phyloP scores from a whole-genome alignment of 2,329 filamentous ascomycete species.

The Fusarium kyushuense region DNA sequence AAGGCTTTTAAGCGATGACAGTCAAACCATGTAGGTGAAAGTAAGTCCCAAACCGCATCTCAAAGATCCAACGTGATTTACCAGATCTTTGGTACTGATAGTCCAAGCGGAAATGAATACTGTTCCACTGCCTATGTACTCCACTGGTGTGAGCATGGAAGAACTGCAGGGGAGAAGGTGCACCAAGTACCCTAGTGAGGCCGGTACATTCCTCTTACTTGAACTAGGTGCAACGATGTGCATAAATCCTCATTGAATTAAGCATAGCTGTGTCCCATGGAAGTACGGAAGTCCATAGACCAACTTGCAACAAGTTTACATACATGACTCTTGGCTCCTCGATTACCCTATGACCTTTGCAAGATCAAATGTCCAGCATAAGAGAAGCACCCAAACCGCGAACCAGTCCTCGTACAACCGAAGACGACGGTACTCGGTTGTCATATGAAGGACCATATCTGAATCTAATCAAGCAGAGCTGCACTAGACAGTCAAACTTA shows the following conservation, averaged over 20 bases:
- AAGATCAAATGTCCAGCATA: not conserved
- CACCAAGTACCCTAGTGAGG: not conserved
- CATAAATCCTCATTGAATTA: not conserved
- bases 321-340: not conserved
- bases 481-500: constrained; percentile 2
- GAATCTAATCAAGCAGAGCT: constrained; percentile 9
- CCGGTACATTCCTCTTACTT: not conserved
- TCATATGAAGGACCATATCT: constrained; percentile 7
- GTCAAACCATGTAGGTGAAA: not conserved
- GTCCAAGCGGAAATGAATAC: not conserved
- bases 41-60: not conserved
- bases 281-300: not conserved
- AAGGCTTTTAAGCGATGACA: not conserved
- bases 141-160: not conserved
- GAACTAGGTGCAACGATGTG: not conserved
- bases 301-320: not conserved
- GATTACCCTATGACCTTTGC: not conserved
- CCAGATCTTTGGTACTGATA: not conserved
- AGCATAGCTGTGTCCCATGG: not conserved
- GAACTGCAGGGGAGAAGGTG: not conserved
- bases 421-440: constrained; percentile 4
- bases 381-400: not conserved
- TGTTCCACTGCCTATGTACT: not conserved
- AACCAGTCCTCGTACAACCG: not conserved
- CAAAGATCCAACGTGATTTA: not conserved